Evolutionary conservation across 768 basidiomycete species (phyloP).

Genomic region (Pholiota molesta): DNA sequence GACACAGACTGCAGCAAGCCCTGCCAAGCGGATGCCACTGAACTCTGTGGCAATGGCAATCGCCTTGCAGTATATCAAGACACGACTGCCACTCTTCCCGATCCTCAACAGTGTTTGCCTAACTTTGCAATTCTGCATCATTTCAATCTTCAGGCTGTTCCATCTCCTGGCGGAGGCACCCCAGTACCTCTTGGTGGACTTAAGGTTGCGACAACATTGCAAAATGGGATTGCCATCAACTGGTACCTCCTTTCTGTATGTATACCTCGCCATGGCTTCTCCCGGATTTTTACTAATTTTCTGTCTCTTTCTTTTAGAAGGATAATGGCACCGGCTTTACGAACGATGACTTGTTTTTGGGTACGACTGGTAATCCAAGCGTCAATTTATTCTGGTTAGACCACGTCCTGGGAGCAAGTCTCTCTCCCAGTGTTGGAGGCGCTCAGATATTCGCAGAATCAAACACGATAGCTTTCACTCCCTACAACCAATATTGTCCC

Average conservation of each 20-base stretch:
- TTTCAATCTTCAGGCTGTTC: background rate
- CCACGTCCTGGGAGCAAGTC: background rate
- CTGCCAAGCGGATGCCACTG: conserved; percentile 15
- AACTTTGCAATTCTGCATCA: conserved; percentile 2
- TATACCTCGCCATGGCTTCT: background rate
- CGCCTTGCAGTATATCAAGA: conserved; percentile 22
- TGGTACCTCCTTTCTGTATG: background rate
- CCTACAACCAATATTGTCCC: conserved; percentile 7
- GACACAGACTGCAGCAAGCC: conserved; percentile 18
- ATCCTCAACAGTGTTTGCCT: conserved; percentile 7
- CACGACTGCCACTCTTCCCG: conserved; percentile 9
- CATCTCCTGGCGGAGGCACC: background rate
- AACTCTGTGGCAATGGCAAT: conserved; percentile 20
- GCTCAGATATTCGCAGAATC: background rate
- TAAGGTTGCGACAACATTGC: background rate
- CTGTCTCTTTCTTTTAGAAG: background rate
- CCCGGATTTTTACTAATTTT: background rate
- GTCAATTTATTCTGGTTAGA: background rate
- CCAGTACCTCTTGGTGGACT: background rate
- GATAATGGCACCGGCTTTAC: background rate
- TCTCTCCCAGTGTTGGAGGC: background rate
- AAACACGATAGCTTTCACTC: background rate
- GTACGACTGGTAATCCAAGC: background rate
- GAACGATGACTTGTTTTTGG: background rate
- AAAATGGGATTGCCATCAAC: background rate